Conservation (phyloP, 768 basidiomycete species). For the Butyriboletus loyo region DNA sequence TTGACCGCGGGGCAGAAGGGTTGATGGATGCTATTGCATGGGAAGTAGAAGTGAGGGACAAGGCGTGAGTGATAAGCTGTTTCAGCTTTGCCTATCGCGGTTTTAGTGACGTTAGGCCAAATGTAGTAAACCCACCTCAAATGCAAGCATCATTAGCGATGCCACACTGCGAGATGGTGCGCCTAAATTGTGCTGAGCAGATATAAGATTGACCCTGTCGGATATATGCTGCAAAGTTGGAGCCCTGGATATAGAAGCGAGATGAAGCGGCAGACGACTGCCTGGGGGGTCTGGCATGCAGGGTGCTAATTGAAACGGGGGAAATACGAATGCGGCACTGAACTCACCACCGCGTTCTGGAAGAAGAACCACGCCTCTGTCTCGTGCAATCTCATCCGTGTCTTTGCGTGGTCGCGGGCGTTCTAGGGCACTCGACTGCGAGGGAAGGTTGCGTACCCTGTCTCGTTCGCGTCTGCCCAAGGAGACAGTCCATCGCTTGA, state of each 20-base stretch:
- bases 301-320: background rate
- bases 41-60: conserved; percentile 73
- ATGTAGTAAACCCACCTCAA: conserved; percentile 50
- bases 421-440: conserved; percentile 44
- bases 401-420: conserved; percentile 45
- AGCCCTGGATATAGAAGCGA: conserved; percentile 70
- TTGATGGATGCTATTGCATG: conserved; percentile 74
- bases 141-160: conserved; percentile 70
- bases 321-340: background rate
- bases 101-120: background rate
- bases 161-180: conserved; percentile 62
- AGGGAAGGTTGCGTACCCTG: conserved; percentile 52
- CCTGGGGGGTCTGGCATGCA: conserved; percentile 59
- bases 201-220: conserved; percentile 78
- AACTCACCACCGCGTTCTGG: conserved; percentile 60
- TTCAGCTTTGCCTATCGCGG: conserved; percentile 68
- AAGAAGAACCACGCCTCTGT: conserved; percentile 64
- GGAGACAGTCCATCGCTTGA: conserved; percentile 74
- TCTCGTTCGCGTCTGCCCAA: conserved; percentile 75
- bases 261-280: conserved; percentile 64
- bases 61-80: conserved; percentile 75
- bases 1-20: conserved; percentile 46
- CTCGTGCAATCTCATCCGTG: conserved; percentile 66
- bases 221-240: conserved; percentile 75
- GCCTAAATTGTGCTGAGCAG: conserved; percentile 68